A percentile compares a stretch with the other conserved stretches of the same genome.
phyloP scores from a whole-genome alignment of 1,139 yeast genomes.

The Spencermartinsiella ligniputridi region DNA sequence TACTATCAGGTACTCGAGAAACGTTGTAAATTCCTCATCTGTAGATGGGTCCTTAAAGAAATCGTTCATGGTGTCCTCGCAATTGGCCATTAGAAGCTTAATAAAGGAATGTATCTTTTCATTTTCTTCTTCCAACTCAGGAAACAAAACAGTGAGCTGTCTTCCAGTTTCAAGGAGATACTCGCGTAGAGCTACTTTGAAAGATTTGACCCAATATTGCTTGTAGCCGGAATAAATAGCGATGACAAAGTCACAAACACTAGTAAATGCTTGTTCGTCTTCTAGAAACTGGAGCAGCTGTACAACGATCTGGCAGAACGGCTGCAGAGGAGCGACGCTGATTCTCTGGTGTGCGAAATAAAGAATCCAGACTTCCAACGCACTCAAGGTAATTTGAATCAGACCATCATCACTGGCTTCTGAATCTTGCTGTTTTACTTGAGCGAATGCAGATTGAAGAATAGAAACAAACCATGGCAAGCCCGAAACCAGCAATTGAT shows the following conservation, averaged over 20 bases:
- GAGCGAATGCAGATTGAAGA: not conserved
- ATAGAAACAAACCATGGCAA: slow-evolving; percentile 1
- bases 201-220: slow-evolving; percentile 16
- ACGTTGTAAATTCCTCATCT: slow-evolving; percentile 6
- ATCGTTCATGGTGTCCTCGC: slow-evolving; percentile 13
- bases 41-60: slow-evolving; percentile 14
- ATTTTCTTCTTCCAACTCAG: slow-evolving; percentile 2
- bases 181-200: slow-evolving; percentile 12
- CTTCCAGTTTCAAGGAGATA: slow-evolving; percentile 15
- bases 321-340: slow-evolving; percentile 34
- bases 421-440: not conserved
- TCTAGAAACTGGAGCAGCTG: slow-evolving; percentile 33
- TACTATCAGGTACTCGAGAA: slow-evolving; percentile 39
- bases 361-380: slow-evolving; percentile 21
- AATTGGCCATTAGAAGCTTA: slow-evolving; percentile 13
- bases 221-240: slow-evolving; percentile 15
- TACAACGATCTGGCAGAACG: slow-evolving; percentile 34
- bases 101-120: slow-evolving; percentile 8
- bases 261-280: slow-evolving; percentile 32
- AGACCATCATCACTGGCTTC: not conserved
- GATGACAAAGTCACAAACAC: slow-evolving; percentile 19
- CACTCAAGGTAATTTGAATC: slow-evolving; percentile 2
- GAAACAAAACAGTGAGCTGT: slow-evolving; percentile 4
- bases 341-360: slow-evolving; percentile 16
- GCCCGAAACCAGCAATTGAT: slow-evolving; percentile 13